These are phyloP conservation scores for Bacterosira constricta DNA, from an alignment of 108 stramenopile genomes.

Conservation along the genomic window DNA sequence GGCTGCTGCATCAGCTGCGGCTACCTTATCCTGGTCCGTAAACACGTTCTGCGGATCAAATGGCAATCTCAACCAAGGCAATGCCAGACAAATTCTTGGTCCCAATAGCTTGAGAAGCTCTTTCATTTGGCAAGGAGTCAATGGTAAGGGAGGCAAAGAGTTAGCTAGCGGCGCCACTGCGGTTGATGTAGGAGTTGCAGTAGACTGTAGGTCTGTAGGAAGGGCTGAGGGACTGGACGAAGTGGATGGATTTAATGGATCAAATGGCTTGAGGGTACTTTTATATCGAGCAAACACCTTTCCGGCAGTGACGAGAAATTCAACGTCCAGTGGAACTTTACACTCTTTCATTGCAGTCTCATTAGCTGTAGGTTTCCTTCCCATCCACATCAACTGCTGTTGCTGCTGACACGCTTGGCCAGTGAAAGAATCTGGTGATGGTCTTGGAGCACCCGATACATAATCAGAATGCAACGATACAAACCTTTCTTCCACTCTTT, in stretches of 20 bases:
- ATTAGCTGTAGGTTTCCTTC: too few species aligned
- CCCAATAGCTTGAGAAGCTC: slow-evolving; percentile 42
- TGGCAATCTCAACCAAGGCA: slow-evolving; percentile 38
- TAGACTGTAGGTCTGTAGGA: too few species aligned
- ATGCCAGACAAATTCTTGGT: slow-evolving; percentile 34
- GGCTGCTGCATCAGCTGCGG: not conserved
- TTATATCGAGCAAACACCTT: slow-evolving; percentile 45
- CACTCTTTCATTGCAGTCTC: slow-evolving; percentile 1
- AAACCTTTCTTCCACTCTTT: too few species aligned
- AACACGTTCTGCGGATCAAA: slow-evolving; percentile 31
- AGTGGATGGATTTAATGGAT: slow-evolving; percentile 24
- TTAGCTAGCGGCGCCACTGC: too few species aligned
- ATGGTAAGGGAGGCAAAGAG: slow-evolving; percentile 24
- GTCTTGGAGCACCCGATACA: too few species aligned
- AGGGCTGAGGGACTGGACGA: not conserved
- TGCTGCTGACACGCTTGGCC: too few species aligned
- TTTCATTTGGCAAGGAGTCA: slow-evolving; percentile 20
- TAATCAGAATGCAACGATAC: too few species aligned
- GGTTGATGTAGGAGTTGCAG: too few species aligned
- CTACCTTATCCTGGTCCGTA: not conserved
- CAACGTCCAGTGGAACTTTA: slow-evolving; percentile 13
- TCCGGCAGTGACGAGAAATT: slow-evolving; percentile 48
- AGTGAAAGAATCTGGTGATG: too few species aligned
- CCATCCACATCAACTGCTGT: too few species aligned
- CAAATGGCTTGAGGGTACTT: slow-evolving; percentile 27